These are phyloP conservation scores for Solanum ossicruentum DNA, from an alignment of 257 asterid species.

Conservation along the genomic window DNA sequence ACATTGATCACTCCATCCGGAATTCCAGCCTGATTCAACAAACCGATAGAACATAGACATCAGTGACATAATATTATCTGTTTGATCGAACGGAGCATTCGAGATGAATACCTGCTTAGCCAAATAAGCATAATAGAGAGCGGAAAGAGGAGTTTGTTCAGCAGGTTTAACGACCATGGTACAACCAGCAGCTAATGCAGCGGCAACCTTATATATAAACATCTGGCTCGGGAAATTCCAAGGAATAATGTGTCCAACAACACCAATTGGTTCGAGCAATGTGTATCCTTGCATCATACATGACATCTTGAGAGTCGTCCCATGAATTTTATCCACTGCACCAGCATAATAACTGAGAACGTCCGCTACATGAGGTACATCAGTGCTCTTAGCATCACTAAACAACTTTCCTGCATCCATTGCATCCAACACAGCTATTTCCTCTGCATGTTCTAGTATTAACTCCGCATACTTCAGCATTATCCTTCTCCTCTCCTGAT, in stretches of 20 bases:
- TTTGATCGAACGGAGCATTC: neutral
- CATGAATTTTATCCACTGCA: conserved; percentile 31
- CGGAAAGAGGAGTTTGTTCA: conserved; percentile 25
- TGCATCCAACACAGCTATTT: conserved; percentile 23
- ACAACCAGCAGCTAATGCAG: conserved; percentile 27
- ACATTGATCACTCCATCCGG: conserved; percentile 33
- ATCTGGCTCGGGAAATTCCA: conserved; percentile 25
- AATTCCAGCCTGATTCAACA: conserved; percentile 23
- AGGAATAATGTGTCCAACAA: conserved; percentile 30
- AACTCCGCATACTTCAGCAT: conserved; percentile 21
- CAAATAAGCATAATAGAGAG: conserved; percentile 28
- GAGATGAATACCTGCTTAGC: conserved; percentile 13
- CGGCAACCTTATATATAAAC: conserved; percentile 16
- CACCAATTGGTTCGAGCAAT: conserved; percentile 27
- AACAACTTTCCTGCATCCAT: conserved; percentile 22
- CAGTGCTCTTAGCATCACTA: conserved; percentile 3
- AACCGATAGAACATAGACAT: neutral
- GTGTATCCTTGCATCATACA: conserved; percentile 22
- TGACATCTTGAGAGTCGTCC: conserved; percentile 22
- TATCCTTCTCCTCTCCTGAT: conserved; percentile 19
- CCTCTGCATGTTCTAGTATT: conserved; percentile 10
- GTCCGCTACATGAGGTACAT: neutral
- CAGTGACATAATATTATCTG: neutral
- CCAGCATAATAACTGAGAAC: conserved; percentile 22
- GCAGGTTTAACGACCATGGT: conserved; percentile 32